Percentiles rank a stretch among this genome's conserved stretches.
Conservation (phyloP, 2,329 filamentous ascomycete genomes). For the Cladorrhinum sp. region DNA sequence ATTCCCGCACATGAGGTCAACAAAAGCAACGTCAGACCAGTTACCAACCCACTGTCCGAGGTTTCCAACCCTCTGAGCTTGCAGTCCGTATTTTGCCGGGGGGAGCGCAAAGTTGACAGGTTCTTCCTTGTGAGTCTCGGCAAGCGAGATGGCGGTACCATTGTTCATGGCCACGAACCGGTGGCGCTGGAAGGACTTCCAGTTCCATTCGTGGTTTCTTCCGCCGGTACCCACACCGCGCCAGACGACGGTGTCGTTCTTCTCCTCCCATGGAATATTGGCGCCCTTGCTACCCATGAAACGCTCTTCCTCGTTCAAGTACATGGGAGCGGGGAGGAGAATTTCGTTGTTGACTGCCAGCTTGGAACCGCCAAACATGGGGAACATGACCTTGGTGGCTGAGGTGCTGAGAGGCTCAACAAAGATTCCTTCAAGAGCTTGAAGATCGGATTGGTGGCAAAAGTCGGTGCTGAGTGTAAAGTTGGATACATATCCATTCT, state of each 20-base stretch:
- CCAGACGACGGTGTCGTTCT: constrained; percentile 56
- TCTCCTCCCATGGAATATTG: constrained; percentile 57
- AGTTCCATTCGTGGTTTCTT: constrained; percentile 56
- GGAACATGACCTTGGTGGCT: constrained; percentile 56
- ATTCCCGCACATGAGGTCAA: constrained; percentile 51
- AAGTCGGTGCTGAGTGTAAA: constrained; percentile 59
- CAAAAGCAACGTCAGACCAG: constrained; percentile 52
- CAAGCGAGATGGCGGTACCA: constrained; percentile 51
- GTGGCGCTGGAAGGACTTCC: constrained; percentile 71
- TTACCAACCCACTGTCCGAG: constrained; percentile 48
- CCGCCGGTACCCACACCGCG: constrained; percentile 67
- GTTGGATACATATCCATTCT: constrained; percentile 59
- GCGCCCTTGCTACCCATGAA: constrained; percentile 57
- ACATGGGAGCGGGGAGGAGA: constrained; percentile 66
- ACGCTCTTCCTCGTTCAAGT: constrained; percentile 61
- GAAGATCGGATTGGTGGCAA: constrained; percentile 63
- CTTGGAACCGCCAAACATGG: constrained; percentile 68
- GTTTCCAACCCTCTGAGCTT: constrained; percentile 42
- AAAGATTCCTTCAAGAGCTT: constrained; percentile 62
- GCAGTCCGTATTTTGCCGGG: constrained; percentile 44
- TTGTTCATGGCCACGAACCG: constrained; percentile 74
- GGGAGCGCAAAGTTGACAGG: constrained; percentile 56
- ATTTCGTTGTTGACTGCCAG: constrained; percentile 68
- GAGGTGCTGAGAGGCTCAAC: constrained; percentile 57
- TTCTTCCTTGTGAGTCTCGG: constrained; percentile 42